phyloP scores from a whole-genome alignment of 2,329 filamentous ascomycete genomes.

The Exophiala spinifera region DNA sequence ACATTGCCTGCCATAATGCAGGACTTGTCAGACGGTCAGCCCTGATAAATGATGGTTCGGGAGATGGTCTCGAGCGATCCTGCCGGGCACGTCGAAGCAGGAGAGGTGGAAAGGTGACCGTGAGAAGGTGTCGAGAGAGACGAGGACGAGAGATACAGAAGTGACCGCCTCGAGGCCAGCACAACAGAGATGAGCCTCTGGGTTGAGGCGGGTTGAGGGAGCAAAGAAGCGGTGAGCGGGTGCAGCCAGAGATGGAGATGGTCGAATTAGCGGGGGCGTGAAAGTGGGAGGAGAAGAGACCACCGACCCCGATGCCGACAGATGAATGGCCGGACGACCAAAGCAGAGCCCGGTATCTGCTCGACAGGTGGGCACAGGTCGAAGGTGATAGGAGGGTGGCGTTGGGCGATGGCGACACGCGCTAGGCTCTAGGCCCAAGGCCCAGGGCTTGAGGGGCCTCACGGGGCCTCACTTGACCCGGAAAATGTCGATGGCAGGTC shows the following conservation, averaged over 20 bases:
- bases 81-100: constrained; percentile 26
- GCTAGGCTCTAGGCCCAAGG: no score
- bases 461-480: not conserved
- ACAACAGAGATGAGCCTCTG: constrained; percentile 19
- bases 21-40: constrained; percentile 26
- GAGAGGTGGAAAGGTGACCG: constrained; percentile 19
- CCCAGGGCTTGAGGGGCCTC: not conserved
- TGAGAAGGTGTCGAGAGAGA: constrained; percentile 15
- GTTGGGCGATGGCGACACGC: no score
- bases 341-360: not conserved
- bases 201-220: constrained; percentile 14
- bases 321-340: constrained; percentile 1
- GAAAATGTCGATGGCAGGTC: constrained; percentile 2
- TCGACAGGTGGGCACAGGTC: not conserved
- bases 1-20: constrained; percentile 43
- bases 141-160: constrained; percentile 22
- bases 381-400: not conserved
- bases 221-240: constrained; percentile 27
- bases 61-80: constrained; percentile 21
- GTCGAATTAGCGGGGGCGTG: constrained; percentile 21
- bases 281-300: constrained; percentile 10
- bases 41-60: constrained; percentile 13
- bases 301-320: not conserved
- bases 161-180: constrained; percentile 26
- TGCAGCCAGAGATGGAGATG: constrained; percentile 19